Evolutionary conservation across 192 early-diverging fungal genomes (phyloP), one percentile per base, ranked within the genome.

Genomic region (Gigaspora rosea): DNA sequence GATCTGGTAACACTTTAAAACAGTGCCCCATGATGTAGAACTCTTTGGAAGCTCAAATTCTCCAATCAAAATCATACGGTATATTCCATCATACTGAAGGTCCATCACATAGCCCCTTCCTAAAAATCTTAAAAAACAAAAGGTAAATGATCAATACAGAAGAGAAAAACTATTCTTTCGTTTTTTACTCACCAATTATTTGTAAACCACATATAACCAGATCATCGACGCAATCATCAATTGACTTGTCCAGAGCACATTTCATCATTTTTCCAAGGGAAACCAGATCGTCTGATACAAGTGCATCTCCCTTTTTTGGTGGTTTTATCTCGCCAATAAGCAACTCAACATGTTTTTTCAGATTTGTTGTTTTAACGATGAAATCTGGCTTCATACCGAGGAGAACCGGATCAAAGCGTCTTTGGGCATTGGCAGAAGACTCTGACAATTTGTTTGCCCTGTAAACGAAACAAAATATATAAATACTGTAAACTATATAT

Each of bases 31-130:
- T 49, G 75, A 76, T 56, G 64, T 65, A 41, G 41, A 62, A 67
- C 66, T 57, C 49, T 68, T 51, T 76, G 64, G 75, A 64, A 75
- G 73, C 58, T 58, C 62, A 32, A 75, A 75, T 41, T 62, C 73
- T 47, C 73, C 36, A 63, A 75, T 61, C 49, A 75, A 51, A 64
- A 75, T 63, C 73, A 75, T 75, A 33, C 73, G 59, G 62, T 75
- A 75, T 20, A 75, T 59, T 48, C 73, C 73, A 61, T 78, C 66
- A 41, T 47, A 65, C 8, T 18, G 49, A 32, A 78, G 52, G 46
- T 78, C 76, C 66, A 78, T 78, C 0, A 78, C 67, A 22, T 78
- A 78, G 66, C 18, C 49, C 33, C 66, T 78, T 61, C 76, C 76
- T 32, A 78, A 78, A n/a, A 59, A 70, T 35, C 76, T 52, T 78